Conservation (phyloP, 2,329 filamentous ascomycete genomes). For the Phaeophleospora eucalypticola region DNA sequence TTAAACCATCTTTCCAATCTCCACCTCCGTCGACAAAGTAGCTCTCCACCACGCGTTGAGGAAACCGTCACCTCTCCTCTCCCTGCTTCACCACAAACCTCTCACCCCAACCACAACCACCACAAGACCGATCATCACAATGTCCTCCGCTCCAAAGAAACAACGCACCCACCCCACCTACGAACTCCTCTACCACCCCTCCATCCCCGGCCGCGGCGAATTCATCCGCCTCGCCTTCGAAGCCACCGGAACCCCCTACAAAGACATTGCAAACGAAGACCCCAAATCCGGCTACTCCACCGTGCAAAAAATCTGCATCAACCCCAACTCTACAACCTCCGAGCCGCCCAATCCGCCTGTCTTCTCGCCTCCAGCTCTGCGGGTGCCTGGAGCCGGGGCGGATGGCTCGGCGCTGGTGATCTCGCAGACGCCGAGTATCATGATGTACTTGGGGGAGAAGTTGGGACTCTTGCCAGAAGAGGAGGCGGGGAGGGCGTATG, state of each 20-base stretch:
- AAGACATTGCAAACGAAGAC: constrained; percentile 52
- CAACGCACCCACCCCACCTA: constrained; percentile 25
- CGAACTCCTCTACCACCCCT: constrained; percentile 62
- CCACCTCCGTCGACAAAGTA: no score
- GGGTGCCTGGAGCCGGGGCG: constrained; percentile 44
- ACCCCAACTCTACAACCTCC: constrained; percentile 26
- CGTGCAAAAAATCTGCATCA: constrained; percentile 48
- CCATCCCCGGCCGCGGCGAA: constrained; percentile 69
- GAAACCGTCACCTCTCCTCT: no score
- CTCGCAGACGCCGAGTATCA: constrained; percentile 68
- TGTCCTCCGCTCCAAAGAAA: not conserved
- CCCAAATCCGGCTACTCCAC: constrained; percentile 47
- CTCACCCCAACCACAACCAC: not conserved
- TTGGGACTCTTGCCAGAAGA: constrained; percentile 54
- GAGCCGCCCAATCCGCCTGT: constrained; percentile 57
- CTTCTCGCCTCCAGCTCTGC: constrained; percentile 64
- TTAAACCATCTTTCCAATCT: no score
- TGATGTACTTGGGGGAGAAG: constrained; percentile 63
- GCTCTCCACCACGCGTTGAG: no score
- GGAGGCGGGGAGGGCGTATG: constrained; percentile 40
- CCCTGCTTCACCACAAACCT: no score
- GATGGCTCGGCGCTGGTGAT: constrained; percentile 57
- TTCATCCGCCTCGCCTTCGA: constrained; percentile 69
- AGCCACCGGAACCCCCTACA: constrained; percentile 61
- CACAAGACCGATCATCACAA: not conserved